Conservation (phyloP, 352 stramenopile species). For the Globisporangium viniferum region DNA sequence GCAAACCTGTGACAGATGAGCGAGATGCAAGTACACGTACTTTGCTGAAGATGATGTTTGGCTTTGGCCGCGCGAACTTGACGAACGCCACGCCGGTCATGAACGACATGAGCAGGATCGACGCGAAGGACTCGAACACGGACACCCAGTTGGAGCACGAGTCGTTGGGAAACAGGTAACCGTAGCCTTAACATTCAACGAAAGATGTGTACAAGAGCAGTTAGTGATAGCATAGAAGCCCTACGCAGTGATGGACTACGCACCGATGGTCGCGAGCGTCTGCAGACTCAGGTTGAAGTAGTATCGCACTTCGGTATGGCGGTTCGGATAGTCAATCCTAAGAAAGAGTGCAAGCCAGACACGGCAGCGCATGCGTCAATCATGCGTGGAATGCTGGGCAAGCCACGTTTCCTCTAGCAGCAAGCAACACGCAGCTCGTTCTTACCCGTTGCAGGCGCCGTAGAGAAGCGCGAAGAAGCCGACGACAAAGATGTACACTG, state of each 20-base stretch:
- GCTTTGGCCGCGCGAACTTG: slow-evolving; percentile 51
- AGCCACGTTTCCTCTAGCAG: not conserved
- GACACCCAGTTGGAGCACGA: slow-evolving; percentile 53
- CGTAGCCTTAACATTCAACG: slow-evolving; percentile 31
- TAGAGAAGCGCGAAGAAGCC: slow-evolving; percentile 49
- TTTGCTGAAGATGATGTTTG: slow-evolving; percentile 51
- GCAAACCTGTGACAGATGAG: not conserved
- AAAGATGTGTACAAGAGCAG: no score
- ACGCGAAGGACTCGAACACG: slow-evolving; percentile 47
- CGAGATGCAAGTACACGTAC: not conserved
- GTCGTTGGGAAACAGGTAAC: slow-evolving; percentile 39
- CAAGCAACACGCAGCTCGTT: not conserved
- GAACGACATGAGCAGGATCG: slow-evolving; percentile 56
- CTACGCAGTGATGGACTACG: slow-evolving; percentile 29
- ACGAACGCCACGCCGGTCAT: slow-evolving; percentile 63
- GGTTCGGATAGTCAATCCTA: slow-evolving; percentile 9
- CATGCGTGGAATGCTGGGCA: not conserved
- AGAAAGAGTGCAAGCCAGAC: not conserved
- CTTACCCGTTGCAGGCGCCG: slow-evolving; percentile 35
- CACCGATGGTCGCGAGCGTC: slow-evolving; percentile 57
- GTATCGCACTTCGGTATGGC: slow-evolving; percentile 24
- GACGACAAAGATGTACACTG: slow-evolving; percentile 44
- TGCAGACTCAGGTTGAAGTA: slow-evolving; percentile 67
- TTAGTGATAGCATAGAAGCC: not conserved
- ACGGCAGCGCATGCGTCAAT: not conserved